Base-by-base conservation (phyloP, 805 yeast species). In the Wickerhamomyces rabaulensis region DNA sequence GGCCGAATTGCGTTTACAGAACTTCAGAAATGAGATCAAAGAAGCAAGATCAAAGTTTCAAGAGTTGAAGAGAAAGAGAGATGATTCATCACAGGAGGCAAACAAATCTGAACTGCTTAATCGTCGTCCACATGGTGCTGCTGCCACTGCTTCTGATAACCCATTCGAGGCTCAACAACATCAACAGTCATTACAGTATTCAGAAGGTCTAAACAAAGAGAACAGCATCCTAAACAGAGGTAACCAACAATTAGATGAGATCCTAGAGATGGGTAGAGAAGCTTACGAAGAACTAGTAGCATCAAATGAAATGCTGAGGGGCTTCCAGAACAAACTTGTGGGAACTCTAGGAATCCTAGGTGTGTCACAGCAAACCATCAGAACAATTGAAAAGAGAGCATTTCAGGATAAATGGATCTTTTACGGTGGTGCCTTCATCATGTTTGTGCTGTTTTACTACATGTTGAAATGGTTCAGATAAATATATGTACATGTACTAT, bases 361-460 rank as follows among this genome's bases (percentile, higher is more conserved):
- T 6, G 85, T 94, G 1, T 86, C 96, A 29, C 82, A 80, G 52
- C 84, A 84, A 15, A 92, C 98, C 2, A 89, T 94, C 41, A 72
- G 85, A 46, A 73, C 76, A 45, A 84, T 92, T 27, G 94, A 90
- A 65, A 78, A 80, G 54, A 76, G 96, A 46, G 92, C 95, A 10
- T 79, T 77, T 55, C 84, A 88, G 62, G 98, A 92, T 63, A 90
- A 90, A 62, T 77, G 88, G 73, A 69, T 94, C 26, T 94, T 94
- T 61, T 90, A 86, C 74, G 81, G 83, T 12, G 87, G 90, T 27
- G 79, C 87, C 3, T 40, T 75, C 2, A 54, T 84, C 26, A 75
- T 87, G 65, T 61, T 91, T 47, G 70, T 82, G 13, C 68, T 78
- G 22, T 86, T 90, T 69, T 88, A 80, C 64, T 73, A 76, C 48